phyloP scores from a whole-genome alignment of 1,139 yeast genomes.

The Scheffersomyces illinoinensis region DNA sequence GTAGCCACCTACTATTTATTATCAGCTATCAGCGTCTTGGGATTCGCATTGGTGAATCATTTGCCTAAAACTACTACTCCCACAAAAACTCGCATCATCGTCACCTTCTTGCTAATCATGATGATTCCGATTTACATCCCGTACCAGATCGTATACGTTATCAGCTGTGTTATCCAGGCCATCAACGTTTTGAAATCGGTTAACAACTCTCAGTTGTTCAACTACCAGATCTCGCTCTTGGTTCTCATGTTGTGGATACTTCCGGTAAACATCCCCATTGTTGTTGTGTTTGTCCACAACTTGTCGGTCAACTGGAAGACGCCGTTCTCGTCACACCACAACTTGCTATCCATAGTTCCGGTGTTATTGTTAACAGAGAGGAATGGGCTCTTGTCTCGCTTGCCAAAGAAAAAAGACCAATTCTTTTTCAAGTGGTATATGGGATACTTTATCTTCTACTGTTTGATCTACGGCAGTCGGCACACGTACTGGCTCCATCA shows the following conservation, averaged over 20 bases:
- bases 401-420: constrained; percentile 6
- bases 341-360: constrained; percentile 66
- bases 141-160: constrained; percentile 71
- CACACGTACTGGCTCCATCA: constrained; percentile 74
- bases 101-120: constrained; percentile 35
- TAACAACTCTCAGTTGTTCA: constrained; percentile 25
- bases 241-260: constrained; percentile 66
- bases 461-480: constrained; percentile 64
- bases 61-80: not conserved
- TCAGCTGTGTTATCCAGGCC: constrained; percentile 56
- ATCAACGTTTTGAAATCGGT: constrained; percentile 39
- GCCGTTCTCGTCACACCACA: constrained; percentile 77
- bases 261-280: constrained; percentile 67
- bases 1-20: constrained; percentile 12
- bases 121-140: constrained; percentile 66
- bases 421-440: constrained; percentile 10
- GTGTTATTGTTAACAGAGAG: constrained; percentile 52
- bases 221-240: constrained; percentile 56
- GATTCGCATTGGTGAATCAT: constrained; percentile 41
- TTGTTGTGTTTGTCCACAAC: constrained; percentile 71
- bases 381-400: constrained; percentile 25
- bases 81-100: constrained; percentile 26
- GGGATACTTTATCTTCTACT: constrained; percentile 51
- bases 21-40: constrained; percentile 19
- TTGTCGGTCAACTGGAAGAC: constrained; percentile 69